These are phyloP conservation scores for Fragosphaeria purpurea DNA, from an alignment of 2,329 filamentous ascomycete genomes.

Conservation along the genomic window DNA sequence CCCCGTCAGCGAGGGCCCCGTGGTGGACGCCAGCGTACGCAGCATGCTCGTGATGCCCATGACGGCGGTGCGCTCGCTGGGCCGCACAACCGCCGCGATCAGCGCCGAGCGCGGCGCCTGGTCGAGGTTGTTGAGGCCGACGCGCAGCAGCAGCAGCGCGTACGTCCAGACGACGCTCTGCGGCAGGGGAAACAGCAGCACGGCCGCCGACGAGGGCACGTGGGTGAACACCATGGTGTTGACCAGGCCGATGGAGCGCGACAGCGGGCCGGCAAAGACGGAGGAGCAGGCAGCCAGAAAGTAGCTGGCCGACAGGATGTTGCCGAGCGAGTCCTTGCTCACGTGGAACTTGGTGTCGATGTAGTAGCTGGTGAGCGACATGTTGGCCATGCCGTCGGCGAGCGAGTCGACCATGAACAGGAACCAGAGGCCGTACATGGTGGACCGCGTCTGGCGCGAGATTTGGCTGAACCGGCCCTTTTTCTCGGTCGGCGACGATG, in stretches of 20 bases:
- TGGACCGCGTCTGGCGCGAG: slow-evolving; percentile 42
- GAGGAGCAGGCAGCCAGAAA: slow-evolving; percentile 44
- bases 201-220: slow-evolving; percentile 51
- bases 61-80: slow-evolving; percentile 57
- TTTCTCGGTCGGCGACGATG: slow-evolving; percentile 13
- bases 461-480: slow-evolving; percentile 40
- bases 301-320: slow-evolving; percentile 44
- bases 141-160: slow-evolving; percentile 46
- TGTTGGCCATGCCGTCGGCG: slow-evolving; percentile 55
- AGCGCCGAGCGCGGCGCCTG: slow-evolving; percentile 57
- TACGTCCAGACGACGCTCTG: slow-evolving; percentile 40
- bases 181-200: slow-evolving; percentile 49
- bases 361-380: slow-evolving; percentile 49
- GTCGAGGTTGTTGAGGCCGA: slow-evolving; percentile 59
- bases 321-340: slow-evolving; percentile 47
- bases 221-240: slow-evolving; percentile 57
- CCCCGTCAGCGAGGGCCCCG: slow-evolving; percentile 46
- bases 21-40: slow-evolving; percentile 47
- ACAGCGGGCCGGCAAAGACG: slow-evolving; percentile 47
- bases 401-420: slow-evolving; percentile 54
- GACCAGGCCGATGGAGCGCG: slow-evolving; percentile 48
- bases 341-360: slow-evolving; percentile 46
- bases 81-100: slow-evolving; percentile 55
- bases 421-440: slow-evolving; percentile 57
- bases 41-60: slow-evolving; percentile 58